These are phyloP conservation scores for Nemophila menziesii DNA, from an alignment of 257 asterid species.

Conservation along the genomic window DNA sequence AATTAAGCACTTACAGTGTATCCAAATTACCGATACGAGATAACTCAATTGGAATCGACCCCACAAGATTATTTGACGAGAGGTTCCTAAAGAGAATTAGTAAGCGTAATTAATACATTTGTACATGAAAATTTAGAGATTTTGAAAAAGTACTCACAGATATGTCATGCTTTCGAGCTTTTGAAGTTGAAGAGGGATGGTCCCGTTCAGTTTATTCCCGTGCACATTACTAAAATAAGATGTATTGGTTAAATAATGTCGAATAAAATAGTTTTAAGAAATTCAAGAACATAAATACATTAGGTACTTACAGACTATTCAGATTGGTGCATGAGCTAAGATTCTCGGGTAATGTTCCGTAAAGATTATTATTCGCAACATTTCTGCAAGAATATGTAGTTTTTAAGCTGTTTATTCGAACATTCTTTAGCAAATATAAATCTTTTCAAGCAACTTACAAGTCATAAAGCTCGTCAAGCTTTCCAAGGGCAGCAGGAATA, in stretches of 20 bases:
- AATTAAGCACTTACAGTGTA: slow-evolving; percentile 52
- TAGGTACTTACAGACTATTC: slow-evolving; percentile 78
- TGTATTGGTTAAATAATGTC: neutral
- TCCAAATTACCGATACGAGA: slow-evolving; percentile 90
- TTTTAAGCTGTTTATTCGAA: neutral
- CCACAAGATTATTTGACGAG: slow-evolving; percentile 58
- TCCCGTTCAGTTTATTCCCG: slow-evolving; percentile 75
- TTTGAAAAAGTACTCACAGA: slow-evolving; percentile 44
- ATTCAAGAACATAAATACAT: neutral
- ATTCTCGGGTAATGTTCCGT: slow-evolving; percentile 78
- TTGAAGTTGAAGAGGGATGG: slow-evolving; percentile 64
- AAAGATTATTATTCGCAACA: slow-evolving; percentile 72
- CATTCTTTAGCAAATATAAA: neutral
- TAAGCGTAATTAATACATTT: neutral
- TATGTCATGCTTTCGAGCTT: slow-evolving; percentile 88
- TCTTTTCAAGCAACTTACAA: slow-evolving; percentile 33
- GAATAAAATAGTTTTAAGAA: neutral
- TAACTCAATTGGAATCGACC: slow-evolving; percentile 85
- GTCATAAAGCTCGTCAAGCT: slow-evolving; percentile 83
- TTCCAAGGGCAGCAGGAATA: slow-evolving; percentile 86
- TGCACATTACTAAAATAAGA: slow-evolving; percentile 52
- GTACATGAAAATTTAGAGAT: neutral
- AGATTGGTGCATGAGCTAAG: slow-evolving; percentile 90
- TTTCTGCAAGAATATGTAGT: slow-evolving; percentile 38
- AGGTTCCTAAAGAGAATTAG: slow-evolving; percentile 42